These are phyloP conservation scores for Microascus cirrosus DNA, from an alignment of 2,329 filamentous ascomycete species.

Conservation along the genomic window DNA sequence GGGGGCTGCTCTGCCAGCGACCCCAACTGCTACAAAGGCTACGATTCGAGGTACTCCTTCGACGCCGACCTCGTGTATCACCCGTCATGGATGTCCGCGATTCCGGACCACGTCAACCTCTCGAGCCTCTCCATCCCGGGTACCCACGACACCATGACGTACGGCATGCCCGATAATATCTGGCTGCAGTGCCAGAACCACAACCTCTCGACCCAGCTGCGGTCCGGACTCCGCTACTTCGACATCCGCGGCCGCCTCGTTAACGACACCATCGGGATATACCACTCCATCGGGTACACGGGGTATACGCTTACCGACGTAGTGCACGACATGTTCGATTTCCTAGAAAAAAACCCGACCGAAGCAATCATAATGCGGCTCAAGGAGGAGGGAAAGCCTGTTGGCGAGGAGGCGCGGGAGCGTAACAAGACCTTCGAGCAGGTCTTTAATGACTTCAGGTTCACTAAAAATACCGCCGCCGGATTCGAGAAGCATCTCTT, in stretches of 20 bases:
- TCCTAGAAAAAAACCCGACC: constrained; percentile 30
- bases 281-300: constrained; percentile 32
- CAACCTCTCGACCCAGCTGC: constrained; percentile 30
- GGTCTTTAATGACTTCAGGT: constrained; percentile 28
- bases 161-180: constrained; percentile 19
- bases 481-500: constrained; percentile 23
- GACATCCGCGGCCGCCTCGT: constrained; percentile 34
- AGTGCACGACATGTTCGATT: constrained; percentile 28
- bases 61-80: constrained; percentile 21
- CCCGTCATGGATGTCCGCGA: constrained; percentile 28
- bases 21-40: constrained; percentile 18
- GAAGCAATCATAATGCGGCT: constrained; percentile 38
- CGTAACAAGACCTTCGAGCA: constrained; percentile 30
- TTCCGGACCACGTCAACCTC: constrained; percentile 28
- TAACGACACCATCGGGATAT: constrained; percentile 31
- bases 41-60: constrained; percentile 27
- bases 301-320: constrained; percentile 32
- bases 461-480: constrained; percentile 19
- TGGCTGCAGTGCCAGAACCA: constrained; percentile 35
- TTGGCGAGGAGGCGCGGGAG: constrained; percentile 11
- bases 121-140: constrained; percentile 36
- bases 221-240: constrained; percentile 35
- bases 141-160: constrained; percentile 43
- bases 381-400: constrained; percentile 31
- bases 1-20: constrained; percentile 11